Evolutionary conservation across 192 early-diverging fungal species (phyloP).

Genomic region (Podila epicladia): DNA sequence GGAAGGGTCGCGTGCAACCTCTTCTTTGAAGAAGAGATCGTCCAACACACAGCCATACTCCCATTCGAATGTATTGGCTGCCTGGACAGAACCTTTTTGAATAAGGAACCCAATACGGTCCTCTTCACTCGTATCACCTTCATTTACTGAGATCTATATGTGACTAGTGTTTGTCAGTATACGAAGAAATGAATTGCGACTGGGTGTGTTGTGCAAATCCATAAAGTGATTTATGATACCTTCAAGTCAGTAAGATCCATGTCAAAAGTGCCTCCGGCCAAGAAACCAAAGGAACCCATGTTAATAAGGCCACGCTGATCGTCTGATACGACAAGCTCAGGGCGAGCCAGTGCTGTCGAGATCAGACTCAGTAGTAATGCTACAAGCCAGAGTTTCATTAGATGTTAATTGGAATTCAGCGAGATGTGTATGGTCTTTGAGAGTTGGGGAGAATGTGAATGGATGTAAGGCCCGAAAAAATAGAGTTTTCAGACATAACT

Average conservation of each 20-base stretch:
- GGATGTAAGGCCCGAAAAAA: too few relatives aligned
- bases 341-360: conserved; percentile 17
- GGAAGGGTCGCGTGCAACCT: conserved; percentile 38
- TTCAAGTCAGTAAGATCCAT: conserved; percentile 49
- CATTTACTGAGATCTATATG: too few relatives aligned
- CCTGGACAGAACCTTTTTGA: conserved; percentile 17
- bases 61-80: conserved; percentile 24
- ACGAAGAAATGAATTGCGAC: background rate
- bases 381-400: too few relatives aligned
- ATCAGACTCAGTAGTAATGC: too few relatives aligned
- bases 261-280: conserved; percentile 54
- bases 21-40: conserved; percentile 51
- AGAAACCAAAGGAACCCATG: conserved; percentile 61
- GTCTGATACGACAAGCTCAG: conserved; percentile 41
- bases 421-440: too few relatives aligned
- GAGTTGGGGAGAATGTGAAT: too few relatives aligned
- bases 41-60: conserved; percentile 55
- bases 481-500: too few relatives aligned
- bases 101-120: conserved; percentile 31
- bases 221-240: conserved; percentile 7
- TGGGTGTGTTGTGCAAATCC: too few relatives aligned
- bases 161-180: background rate
- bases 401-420: too few relatives aligned
- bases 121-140: background rate
- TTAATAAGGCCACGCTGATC: conserved; percentile 47